Conservation (phyloP, 306 rosid genomes). For the Lathyrus oleraceus region DNA sequence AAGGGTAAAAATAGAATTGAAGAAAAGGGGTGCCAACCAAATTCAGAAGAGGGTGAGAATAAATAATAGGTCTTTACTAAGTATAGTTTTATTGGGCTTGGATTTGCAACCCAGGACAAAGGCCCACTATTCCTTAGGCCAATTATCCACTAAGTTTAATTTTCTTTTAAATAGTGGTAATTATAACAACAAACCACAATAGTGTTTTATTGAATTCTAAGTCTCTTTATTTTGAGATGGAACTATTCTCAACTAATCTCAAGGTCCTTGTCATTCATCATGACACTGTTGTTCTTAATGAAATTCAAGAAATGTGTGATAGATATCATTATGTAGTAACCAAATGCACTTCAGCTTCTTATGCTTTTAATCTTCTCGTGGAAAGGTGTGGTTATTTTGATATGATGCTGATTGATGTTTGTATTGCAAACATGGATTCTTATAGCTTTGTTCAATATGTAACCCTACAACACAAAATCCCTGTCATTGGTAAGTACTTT, state of each 20-base stretch:
- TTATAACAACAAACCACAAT: too few relatives aligned
- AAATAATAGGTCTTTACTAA: too few relatives aligned
- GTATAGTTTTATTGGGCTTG: too few relatives aligned
- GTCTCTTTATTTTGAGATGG: too few relatives aligned
- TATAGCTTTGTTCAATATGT: conserved; percentile 50
- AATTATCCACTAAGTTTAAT: too few relatives aligned
- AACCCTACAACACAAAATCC: conserved; percentile 57
- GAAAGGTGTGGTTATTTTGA: conserved; percentile 52
- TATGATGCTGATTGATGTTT: conserved; percentile 58
- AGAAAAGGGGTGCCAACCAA: too few relatives aligned
- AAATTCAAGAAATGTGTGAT: conserved; percentile 46
- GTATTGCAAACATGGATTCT: conserved; percentile 66
- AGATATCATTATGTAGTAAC: conserved; percentile 49
- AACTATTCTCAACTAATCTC: conserved; percentile 48
- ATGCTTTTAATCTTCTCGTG: conserved; percentile 51
- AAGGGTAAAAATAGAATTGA: too few relatives aligned
- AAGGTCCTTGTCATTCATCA: conserved; percentile 60
- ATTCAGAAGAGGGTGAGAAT: too few relatives aligned
- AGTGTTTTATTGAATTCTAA: too few relatives aligned
- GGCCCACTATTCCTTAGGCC: too few relatives aligned
- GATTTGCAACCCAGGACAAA: too few relatives aligned
- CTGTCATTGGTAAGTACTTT: conserved; percentile 53
- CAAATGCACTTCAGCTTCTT: conserved; percentile 40
- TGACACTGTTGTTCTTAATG: conserved; percentile 43
- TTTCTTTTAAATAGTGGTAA: too few relatives aligned